A percentile compares a stretch with the other conserved stretches of the same genome.
These are phyloP conservation scores for Zangia roseola DNA, from an alignment of 768 basidiomycete genomes.

Conservation along the genomic window DNA sequence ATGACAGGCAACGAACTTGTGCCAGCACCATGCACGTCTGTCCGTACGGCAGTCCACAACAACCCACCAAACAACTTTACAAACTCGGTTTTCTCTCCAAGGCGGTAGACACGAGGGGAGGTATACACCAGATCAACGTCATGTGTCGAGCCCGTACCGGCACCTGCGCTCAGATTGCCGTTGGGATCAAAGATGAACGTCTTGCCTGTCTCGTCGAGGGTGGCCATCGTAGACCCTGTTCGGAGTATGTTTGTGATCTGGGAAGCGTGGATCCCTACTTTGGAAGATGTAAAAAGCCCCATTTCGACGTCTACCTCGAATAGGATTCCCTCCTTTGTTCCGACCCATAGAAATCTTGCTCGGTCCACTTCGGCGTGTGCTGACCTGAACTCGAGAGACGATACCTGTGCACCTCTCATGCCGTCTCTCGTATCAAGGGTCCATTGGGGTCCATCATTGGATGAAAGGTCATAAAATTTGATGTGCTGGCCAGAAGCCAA, in stretches of 20 bases:
- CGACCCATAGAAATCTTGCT: conserved; percentile 76
- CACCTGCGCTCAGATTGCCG: conserved; percentile 9
- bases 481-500: conserved; percentile 59
- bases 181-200: conserved; percentile 66
- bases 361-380: conserved; percentile 43
- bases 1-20: conserved; percentile 63
- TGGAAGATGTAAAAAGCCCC: conserved; percentile 55
- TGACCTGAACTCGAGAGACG: conserved; percentile 76
- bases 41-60: conserved; percentile 78
- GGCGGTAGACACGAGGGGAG: conserved; percentile 58
- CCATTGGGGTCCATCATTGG: conserved; percentile 45
- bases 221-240: conserved; percentile 68
- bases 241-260: conserved; percentile 74
- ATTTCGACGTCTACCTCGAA: conserved; percentile 76
- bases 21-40: conserved; percentile 44
- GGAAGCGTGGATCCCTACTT: conserved; percentile 61
- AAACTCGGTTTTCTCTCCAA: conserved; percentile 82
- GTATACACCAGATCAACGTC: conserved; percentile 49
- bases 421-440: conserved; percentile 63
- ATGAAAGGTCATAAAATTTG: conserved; percentile 58
- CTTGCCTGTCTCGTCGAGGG: conserved; percentile 86
- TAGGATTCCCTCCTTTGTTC: conserved; percentile 87
- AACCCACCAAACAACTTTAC: conserved; percentile 69
- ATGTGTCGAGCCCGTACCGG: conserved; percentile 26
- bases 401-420: conserved; percentile 67